Conservation (phyloP, 495 filamentous ascomycete genomes). For the Acidiella bohemica region DNA sequence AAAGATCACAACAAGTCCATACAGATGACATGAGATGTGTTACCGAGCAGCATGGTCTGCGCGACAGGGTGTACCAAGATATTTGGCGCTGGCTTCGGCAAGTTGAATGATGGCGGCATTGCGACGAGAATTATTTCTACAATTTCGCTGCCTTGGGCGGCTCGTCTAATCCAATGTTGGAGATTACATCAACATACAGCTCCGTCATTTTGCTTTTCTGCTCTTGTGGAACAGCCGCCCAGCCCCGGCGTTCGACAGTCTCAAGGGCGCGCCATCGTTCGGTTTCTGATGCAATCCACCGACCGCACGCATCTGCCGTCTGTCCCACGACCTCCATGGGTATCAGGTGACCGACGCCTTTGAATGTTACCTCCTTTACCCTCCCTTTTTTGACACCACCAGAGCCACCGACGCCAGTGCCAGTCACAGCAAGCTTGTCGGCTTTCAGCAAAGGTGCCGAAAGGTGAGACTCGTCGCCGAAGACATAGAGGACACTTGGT, state of each 20-base stretch:
- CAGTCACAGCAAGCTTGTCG: conserved; percentile 50
- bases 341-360: conserved; percentile 64
- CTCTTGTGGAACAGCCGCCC: conserved; percentile 13
- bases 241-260: conserved; percentile 14
- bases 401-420: conserved; percentile 51
- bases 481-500: conserved; percentile 73
- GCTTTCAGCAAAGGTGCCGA: conserved; percentile 38
- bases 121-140: too few species aligned
- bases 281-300: conserved; percentile 17
- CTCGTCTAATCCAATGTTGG: too few species aligned
- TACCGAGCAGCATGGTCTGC: too few species aligned
- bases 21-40: too few species aligned
- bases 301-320: conserved; percentile 22
- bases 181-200: conserved; percentile 10
- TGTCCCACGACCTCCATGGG: conserved; percentile 31
- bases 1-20: too few species aligned
- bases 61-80: too few species aligned
- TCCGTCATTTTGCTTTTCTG: conserved; percentile 8
- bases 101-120: too few species aligned
- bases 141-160: not conserved
- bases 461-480: conserved; percentile 51
- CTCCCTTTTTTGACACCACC: conserved; percentile 50
- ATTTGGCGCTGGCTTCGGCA: too few species aligned
- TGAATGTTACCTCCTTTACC: conserved; percentile 54
- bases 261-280: conserved; percentile 14